These are phyloP conservation scores for Podochytrium sp. DNA, from an alignment of 192 early-diverging fungal genomes.

Conservation along the genomic window DNA sequence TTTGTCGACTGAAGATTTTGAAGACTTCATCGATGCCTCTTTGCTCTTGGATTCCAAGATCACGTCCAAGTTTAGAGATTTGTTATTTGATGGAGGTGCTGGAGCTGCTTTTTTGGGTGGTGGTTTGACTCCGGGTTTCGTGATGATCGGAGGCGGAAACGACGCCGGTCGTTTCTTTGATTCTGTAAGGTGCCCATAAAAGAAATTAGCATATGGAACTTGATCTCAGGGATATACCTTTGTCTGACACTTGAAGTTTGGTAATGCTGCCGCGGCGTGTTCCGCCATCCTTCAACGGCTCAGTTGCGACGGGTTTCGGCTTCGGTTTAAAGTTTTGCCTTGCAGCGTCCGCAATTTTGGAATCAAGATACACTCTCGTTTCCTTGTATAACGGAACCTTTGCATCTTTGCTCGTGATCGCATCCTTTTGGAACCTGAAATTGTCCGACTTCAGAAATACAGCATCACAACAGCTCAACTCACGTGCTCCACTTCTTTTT, in stretches of 20 bases:
- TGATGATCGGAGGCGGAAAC: not conserved
- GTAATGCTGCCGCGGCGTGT: not conserved
- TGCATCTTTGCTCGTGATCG: slow-evolving; percentile 1
- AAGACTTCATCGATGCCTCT: too few relatives aligned
- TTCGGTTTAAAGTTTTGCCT: slow-evolving; percentile 7
- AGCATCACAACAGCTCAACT: not conserved
- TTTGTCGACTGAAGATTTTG: not conserved
- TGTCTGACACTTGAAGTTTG: too few relatives aligned
- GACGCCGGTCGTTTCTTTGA: not conserved
- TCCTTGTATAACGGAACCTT: slow-evolving; percentile 12
- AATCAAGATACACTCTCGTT: slow-evolving; percentile 5
- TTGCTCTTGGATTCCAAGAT: too few relatives aligned
- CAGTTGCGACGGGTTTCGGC: not conserved
- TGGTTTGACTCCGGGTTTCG: not conserved
- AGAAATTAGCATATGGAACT: too few relatives aligned
- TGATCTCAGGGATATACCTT: too few relatives aligned
- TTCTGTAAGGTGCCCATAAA: too few relatives aligned
- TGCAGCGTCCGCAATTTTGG: slow-evolving; percentile 1
- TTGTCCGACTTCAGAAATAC: not conserved
- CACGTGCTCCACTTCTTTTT: not conserved
- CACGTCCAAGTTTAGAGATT: too few relatives aligned
- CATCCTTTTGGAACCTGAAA: slow-evolving; percentile 4
- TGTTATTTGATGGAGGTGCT: not conserved
- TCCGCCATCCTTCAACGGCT: not conserved
- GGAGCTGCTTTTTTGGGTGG: not conserved